Evolutionary conservation across 441 rosid species (phyloP).

Genomic region (Populus hybrid): DNA sequence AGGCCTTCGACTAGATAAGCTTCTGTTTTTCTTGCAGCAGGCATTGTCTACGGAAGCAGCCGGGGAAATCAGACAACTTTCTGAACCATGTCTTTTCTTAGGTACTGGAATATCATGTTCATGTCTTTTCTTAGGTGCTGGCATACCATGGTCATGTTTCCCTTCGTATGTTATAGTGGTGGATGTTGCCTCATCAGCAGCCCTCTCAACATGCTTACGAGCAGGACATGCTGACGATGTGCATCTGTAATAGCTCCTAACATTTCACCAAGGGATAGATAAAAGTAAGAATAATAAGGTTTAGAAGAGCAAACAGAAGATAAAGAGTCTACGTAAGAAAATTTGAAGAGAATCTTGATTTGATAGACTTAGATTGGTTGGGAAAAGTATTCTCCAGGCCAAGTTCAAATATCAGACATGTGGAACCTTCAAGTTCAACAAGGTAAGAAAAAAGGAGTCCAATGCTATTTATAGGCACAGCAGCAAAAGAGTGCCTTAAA

Average conservation of each 20-base stretch:
- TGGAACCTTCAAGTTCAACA: neutral
- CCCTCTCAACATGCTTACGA: constrained; percentile 80
- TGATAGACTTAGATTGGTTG: neutral
- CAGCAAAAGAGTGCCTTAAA: neutral
- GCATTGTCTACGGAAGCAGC: neutral
- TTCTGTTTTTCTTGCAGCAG: constrained; percentile 5
- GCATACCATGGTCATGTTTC: constrained; percentile 47
- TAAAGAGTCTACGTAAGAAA: neutral
- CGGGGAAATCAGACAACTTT: constrained; percentile 4
- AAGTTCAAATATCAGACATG: neutral
- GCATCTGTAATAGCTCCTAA: constrained; percentile 82
- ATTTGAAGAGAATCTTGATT: neutral
- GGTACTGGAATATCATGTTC: constrained; percentile 21
- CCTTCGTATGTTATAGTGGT: constrained; percentile 67
- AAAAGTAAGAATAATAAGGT: neutral
- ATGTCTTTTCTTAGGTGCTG: constrained; percentile 15
- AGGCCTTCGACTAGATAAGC: neutral
- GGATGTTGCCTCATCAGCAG: constrained; percentile 52
- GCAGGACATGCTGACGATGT: constrained; percentile 75
- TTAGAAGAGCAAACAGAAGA: neutral
- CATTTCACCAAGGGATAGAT: neutral
- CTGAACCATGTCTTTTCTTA: constrained; percentile 14
- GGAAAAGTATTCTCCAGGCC: neutral
- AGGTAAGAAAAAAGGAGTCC: neutral
- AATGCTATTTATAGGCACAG: neutral